Evolutionary conservation across 2,329 filamentous ascomycete species (phyloP), one percentile per base, ranked within the genome.

Genomic region (Cladophialophora chaetospira): DNA sequence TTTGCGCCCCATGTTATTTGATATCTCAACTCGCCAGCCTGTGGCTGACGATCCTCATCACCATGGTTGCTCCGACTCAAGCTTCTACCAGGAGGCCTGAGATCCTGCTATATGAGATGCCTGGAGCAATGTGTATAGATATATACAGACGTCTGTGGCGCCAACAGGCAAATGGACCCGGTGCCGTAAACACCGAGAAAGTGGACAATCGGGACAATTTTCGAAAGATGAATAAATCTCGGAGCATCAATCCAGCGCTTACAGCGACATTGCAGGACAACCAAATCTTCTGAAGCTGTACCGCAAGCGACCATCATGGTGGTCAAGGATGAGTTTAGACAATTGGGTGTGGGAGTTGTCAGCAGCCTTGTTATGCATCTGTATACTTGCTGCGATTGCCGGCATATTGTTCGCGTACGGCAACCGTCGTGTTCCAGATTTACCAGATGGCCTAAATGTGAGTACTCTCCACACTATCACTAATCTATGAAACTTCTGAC

Each of bases 281-380:
- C 17, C 19, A 31, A 33, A 13, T n/a, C 8, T 11, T 17, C 21
- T 28, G 19, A 28, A 53, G 10, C 5, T 3, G 9, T 5, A 10
- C 19, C 11, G 23, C 17, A 36, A 3, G 21, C n/a, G 31, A 10
- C 56, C 51, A 19, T 55, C 51, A 51, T 61, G 49, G 56, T 51
- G 51, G 45, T 29, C 46, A 15, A 45, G 51, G n/a, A 45, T 55
- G 36, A 60, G 25, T 38, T 51, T 65, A 17, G 63, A 65, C 52
- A 60, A 58, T 19, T 65, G 61, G 63, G 11, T 47, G 9, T 61
- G 60, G 48, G 63, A 65, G 43, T 23, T 56, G 5, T 19, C 56
- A 13, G 54, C 58, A 11, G 36, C 53, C 17, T 25, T 48, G 25
- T 53, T 63, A 25, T 60, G 59, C 29, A 36, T 62, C 13, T 35